Evolutionary conservation across 208 protist species (phyloP), one percentile per base, ranked within the genome.

Genomic region (Trypanosomatidae sp.): DNA sequence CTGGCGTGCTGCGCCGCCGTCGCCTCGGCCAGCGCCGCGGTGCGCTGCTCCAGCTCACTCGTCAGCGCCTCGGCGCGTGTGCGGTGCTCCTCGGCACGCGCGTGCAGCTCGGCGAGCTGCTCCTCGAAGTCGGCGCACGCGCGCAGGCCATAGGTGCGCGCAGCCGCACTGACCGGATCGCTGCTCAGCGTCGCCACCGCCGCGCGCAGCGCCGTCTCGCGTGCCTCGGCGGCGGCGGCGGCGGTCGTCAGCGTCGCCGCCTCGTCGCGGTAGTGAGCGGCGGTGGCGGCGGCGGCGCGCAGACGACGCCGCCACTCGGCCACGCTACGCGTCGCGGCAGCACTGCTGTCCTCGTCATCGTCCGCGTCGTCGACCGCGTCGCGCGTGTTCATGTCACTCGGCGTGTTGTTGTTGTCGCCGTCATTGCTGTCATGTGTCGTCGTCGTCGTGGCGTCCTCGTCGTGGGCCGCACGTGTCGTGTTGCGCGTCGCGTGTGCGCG

Each of bases 91-190:
- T 52, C 37, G 32, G 41, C 43, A 16, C 42, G 27, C 21, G 30
- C 43, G 35, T 63, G 39, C 58, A 66, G 43, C 35, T 72, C 55
- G 13, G 10, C 60, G 22, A 90, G 19, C 22, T 73, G 70, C 5
- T 43, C 65, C 22, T 81, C 66, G 28, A 87, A 88, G 45, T 16
- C 53, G 18, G 32, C 33, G 33, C 63, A 78, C 22, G 70, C 63
- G 8, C 56, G 38, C 13, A 91, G 58, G n/a, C 82, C 82, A 60
- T 86, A 86, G 19, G 61, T 60, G 15, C 75, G 69, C n/a, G 71
- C 77, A 6, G 39, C 54, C 19, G 46, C 66, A 33, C 82, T 91
- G 24, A 91, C 52, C 5, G 82, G 82, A 50, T 91, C 71, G 27
- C 43, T 43, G 32, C 60, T 67, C 56, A 91, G 55, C 22, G 61